Evolutionary conservation across 179 eudicot species (phyloP).

Genomic region (Silene vulgaris): DNA sequence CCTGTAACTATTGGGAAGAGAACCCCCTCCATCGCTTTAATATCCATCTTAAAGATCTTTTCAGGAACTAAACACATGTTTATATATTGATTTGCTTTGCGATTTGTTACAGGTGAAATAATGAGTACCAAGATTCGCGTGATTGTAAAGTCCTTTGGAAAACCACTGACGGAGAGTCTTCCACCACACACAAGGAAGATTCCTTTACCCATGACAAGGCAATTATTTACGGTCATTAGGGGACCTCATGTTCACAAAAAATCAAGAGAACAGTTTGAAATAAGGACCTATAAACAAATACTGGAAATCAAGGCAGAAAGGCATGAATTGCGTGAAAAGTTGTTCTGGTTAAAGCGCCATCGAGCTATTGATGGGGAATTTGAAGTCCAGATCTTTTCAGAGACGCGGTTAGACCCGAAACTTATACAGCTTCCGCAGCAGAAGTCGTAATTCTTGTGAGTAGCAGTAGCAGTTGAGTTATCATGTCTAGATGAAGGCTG

Average conservation of each 20-base stretch:
- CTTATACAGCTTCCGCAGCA: slow-evolving; percentile 22
- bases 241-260: slow-evolving; percentile 43
- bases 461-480: neutral
- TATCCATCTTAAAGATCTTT: neutral
- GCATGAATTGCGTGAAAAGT: slow-evolving; percentile 35
- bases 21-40: too few relatives aligned
- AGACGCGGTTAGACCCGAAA: slow-evolving; percentile 35
- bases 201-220: slow-evolving; percentile 26
- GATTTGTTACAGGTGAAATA: slow-evolving; percentile 23
- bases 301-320: slow-evolving; percentile 34
- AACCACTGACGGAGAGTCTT: slow-evolving; percentile 27
- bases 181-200: slow-evolving; percentile 32
- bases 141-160: slow-evolving; percentile 25
- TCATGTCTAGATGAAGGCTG: neutral
- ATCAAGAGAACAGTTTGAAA: slow-evolving; percentile 42
- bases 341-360: slow-evolving; percentile 41
- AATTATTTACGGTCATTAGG: slow-evolving; percentile 34
- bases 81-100: neutral
- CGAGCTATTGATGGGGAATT: slow-evolving; percentile 33
- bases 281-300: slow-evolving; percentile 26
- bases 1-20: too few relatives aligned
- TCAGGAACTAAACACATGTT: neutral
- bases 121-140: slow-evolving; percentile 35
- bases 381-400: slow-evolving; percentile 35
- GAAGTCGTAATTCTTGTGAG: slow-evolving; percentile 9